These are phyloP conservation scores for Nakaseomyces delphensis DNA, from an alignment of 1,139 yeast genomes.

Conservation along the genomic window DNA sequence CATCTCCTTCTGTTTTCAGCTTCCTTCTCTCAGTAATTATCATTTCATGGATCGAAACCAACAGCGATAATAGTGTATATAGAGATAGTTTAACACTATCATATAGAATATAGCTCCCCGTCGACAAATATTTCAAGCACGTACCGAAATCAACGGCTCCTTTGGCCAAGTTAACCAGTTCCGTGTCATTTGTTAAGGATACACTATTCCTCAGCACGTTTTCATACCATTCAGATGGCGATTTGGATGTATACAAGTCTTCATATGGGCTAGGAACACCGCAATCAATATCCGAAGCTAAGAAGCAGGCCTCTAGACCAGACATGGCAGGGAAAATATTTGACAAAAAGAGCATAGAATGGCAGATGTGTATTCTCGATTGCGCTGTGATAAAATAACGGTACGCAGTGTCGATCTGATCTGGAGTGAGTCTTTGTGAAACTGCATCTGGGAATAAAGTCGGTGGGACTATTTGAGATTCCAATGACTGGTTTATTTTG, in stretches of 20 bases:
- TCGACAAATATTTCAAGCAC: conserved; percentile 41
- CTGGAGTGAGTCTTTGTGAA: conserved; percentile 23
- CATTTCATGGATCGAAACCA: conserved; percentile 66
- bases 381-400: conserved; percentile 75
- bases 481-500: conserved; percentile 62
- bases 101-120: conserved; percentile 35
- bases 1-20: conserved; percentile 25
- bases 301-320: conserved; percentile 51
- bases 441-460: conserved; percentile 8
- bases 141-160: conserved; percentile 45
- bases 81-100: conserved; percentile 39
- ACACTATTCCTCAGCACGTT: conserved; percentile 29
- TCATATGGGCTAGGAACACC: conserved; percentile 65
- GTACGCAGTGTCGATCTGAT: conserved; percentile 44
- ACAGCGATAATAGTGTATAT: conserved; percentile 52
- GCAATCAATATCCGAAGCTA: conserved; percentile 51
- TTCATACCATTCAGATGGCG: conserved; percentile 55
- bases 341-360: conserved; percentile 65
- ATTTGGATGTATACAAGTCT: conserved; percentile 56
- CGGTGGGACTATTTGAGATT: conserved; percentile 54
- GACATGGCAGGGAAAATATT: conserved; percentile 61
- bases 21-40: conserved; percentile 44
- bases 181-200: conserved; percentile 40
- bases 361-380: conserved; percentile 77
- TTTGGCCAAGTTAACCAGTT: conserved; percentile 47